Conservation (phyloP, 2,329 filamentous ascomycete species). For the Pestalotiopsis sp. region DNA sequence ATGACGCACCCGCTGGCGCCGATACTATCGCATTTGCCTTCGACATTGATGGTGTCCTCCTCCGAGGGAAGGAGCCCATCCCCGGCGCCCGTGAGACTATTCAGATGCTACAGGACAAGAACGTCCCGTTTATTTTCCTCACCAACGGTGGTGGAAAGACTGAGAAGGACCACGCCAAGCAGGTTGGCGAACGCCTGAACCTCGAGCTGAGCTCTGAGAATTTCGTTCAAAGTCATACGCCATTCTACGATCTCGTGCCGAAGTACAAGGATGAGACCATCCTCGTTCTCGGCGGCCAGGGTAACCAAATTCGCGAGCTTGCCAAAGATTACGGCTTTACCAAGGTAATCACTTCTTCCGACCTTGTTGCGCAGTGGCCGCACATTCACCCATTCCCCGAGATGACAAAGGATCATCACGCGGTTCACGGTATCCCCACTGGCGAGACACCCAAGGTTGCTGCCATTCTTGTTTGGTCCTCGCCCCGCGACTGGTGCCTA, state of each 20-base stretch:
- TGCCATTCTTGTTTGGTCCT: conserved; percentile 36
- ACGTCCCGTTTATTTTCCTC: conserved; percentile 72
- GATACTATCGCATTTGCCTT: conserved; percentile 32
- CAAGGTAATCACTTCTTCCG: conserved; percentile 39
- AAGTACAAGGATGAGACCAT: conserved; percentile 53
- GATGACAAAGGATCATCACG: conserved; percentile 34
- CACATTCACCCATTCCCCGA: conserved; percentile 37
- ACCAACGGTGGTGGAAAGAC: conserved; percentile 75
- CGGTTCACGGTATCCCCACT: conserved; percentile 36
- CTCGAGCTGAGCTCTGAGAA: conserved; percentile 48
- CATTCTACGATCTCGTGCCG: conserved; percentile 61
- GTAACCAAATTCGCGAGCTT: conserved; percentile 30
- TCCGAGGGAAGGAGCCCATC: conserved; percentile 65
- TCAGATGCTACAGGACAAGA: conserved; percentile 57
- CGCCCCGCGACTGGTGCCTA: conserved; percentile 37
- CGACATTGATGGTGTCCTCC: conserved; percentile 63
- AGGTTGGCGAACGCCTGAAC: conserved; percentile 53
- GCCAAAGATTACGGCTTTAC: conserved; percentile 36
- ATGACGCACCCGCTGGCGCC: not conserved
- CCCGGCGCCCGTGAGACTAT: conserved; percentile 64
- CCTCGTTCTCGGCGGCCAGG: conserved; percentile 55
- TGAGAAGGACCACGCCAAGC: conserved; percentile 62
- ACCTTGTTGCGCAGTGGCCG: conserved; percentile 26
- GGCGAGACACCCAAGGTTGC: conserved; percentile 33
- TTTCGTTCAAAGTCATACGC: conserved; percentile 76